These are phyloP conservation scores for Juglanconis sp. DNA, from an alignment of 2,329 filamentous ascomycete species.

Conservation along the genomic window DNA sequence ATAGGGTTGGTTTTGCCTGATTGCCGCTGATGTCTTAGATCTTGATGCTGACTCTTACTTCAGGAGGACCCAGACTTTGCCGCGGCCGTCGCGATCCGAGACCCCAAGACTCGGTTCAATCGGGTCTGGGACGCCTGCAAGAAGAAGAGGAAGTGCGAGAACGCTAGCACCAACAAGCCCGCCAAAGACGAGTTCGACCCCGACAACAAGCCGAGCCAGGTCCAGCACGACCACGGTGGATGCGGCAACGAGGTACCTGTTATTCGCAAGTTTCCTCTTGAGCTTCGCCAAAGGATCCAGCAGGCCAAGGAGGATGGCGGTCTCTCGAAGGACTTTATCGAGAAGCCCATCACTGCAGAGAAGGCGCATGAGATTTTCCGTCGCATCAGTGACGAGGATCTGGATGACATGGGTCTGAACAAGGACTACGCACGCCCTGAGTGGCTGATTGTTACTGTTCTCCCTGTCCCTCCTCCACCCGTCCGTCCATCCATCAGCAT, in stretches of 20 bases:
- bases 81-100: constrained; percentile 77
- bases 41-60: constrained; percentile 49
- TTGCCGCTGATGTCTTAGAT: constrained; percentile 43
- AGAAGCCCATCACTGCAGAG: constrained; percentile 67
- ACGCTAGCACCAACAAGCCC: constrained; percentile 65
- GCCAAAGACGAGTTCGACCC: constrained; percentile 67
- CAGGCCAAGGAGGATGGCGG: constrained; percentile 60
- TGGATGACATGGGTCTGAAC: constrained; percentile 85
- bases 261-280: constrained; percentile 82
- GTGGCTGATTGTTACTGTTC: constrained; percentile 95
- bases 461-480: constrained; percentile 91
- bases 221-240: constrained; percentile 71
- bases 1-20: constrained; percentile 79
- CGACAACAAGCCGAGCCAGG: constrained; percentile 50
- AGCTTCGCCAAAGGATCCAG: constrained; percentile 54
- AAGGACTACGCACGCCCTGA: constrained; percentile 93
- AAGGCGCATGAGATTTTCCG: constrained; percentile 82
- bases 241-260: constrained; percentile 90
- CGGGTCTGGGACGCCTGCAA: constrained; percentile 91
- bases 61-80: constrained; percentile 83
- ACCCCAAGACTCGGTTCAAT: constrained; percentile 93
- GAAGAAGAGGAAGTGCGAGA: constrained; percentile 79
- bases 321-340: constrained; percentile 25
- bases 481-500: constrained; percentile 97
- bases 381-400: constrained; percentile 76